These are phyloP conservation scores for Tulasnella sp. DNA, from an alignment of 768 basidiomycete species.

Conservation along the genomic window DNA sequence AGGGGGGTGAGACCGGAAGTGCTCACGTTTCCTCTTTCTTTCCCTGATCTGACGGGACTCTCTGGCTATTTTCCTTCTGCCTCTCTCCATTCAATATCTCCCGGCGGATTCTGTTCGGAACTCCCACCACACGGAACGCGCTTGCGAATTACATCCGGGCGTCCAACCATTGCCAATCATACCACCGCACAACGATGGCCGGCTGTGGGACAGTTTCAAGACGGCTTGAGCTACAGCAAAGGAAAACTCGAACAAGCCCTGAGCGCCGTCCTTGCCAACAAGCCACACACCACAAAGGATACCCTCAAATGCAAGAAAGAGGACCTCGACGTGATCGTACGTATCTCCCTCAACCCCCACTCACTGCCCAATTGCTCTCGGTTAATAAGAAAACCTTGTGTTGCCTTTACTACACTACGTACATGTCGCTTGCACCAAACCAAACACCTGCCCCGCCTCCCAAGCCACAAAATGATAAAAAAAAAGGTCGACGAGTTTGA, in stretches of 20 bases:
- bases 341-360: background rate
- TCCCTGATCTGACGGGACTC: background rate
- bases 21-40: background rate
- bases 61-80: background rate
- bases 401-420: background rate
- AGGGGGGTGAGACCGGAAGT: background rate
- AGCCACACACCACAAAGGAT: constrained; percentile 2
- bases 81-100: too few species aligned
- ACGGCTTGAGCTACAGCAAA: constrained; percentile 1
- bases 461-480: background rate
- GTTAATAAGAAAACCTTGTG: background rate
- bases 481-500: constrained; percentile 11
- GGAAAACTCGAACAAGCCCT: constrained; percentile 5
- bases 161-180: background rate
- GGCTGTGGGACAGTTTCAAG: background rate
- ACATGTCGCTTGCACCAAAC: background rate
- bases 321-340: constrained; percentile 3
- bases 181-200: background rate
- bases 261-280: background rate
- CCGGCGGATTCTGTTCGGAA: background rate
- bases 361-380: background rate
- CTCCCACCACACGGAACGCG: too few species aligned
- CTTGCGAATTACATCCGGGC: too few species aligned
- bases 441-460: background rate
- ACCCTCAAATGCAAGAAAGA: constrained; percentile 3